A percentile compares a stretch with the other conserved stretches of the same genome.
Evolutionary conservation across 2,329 filamentous ascomycete species (phyloP).

Genomic region (Sporothrix dimorphospora): DNA sequence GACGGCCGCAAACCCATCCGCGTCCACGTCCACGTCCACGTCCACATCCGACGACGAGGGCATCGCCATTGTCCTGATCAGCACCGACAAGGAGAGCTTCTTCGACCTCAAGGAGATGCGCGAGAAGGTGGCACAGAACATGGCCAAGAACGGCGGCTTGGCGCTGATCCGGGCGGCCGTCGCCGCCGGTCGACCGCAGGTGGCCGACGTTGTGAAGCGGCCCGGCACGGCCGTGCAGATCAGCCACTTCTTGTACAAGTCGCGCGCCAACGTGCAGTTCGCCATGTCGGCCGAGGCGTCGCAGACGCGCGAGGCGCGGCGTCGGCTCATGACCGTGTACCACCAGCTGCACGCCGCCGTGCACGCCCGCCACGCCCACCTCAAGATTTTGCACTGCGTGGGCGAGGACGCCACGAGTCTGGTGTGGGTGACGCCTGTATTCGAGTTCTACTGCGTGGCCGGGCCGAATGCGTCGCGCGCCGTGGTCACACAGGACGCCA

Average conservation of each 20-base stretch:
- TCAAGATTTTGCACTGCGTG: constrained; percentile 83
- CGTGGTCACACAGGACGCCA: constrained; percentile 80
- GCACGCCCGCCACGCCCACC: constrained; percentile 80
- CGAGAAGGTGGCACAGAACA: constrained; percentile 65
- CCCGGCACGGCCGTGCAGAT: constrained; percentile 69
- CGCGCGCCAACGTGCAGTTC: constrained; percentile 91
- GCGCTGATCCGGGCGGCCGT: constrained; percentile 73
- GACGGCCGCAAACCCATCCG: background rate
- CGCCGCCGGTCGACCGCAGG: constrained; percentile 68
- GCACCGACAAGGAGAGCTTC: constrained; percentile 90
- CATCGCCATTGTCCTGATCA: constrained; percentile 91
- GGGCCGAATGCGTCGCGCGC: constrained; percentile 68
- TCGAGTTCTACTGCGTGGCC: constrained; percentile 95
- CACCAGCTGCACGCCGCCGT: constrained; percentile 80
- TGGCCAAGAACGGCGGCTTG: constrained; percentile 76
- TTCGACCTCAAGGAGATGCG: constrained; percentile 80
- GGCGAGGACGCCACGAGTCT: constrained; percentile 76
- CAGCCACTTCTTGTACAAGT: constrained; percentile 95
- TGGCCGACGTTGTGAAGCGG: constrained; percentile 67
- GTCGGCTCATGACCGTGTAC: constrained; percentile 82
- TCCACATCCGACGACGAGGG: constrained; percentile 60
- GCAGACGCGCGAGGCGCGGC: constrained; percentile 55
- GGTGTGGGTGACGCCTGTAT: constrained; percentile 87
- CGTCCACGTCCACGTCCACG: constrained; percentile 49
- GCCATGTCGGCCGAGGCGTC: constrained; percentile 80